Evolutionary conservation across 1,139 yeast genomes (phyloP).

Genomic region (Yamadazyma aaseri): DNA sequence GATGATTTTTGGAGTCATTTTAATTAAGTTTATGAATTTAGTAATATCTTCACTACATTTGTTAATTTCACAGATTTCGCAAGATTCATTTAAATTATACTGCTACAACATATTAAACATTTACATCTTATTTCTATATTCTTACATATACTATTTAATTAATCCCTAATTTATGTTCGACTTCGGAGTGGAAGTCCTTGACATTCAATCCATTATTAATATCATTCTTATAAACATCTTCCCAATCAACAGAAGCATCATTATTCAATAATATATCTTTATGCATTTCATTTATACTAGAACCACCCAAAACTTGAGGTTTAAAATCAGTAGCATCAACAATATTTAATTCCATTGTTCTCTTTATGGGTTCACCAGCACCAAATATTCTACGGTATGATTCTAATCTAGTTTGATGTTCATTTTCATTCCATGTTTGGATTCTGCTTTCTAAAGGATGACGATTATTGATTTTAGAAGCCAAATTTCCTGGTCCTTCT

Average conservation of each 20-base stretch:
- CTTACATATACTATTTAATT: slow-evolving; percentile 8
- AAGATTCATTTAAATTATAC: no score
- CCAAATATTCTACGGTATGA: slow-evolving; percentile 83
- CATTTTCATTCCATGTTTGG: slow-evolving; percentile 76
- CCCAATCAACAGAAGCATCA: slow-evolving; percentile 86
- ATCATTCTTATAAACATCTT: slow-evolving; percentile 74
- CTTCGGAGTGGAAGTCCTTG: slow-evolving; percentile 64
- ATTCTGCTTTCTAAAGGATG: slow-evolving; percentile 86
- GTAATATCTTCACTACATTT: no score
- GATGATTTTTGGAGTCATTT: no score
- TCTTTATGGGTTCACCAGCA: slow-evolving; percentile 88
- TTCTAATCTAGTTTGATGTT: slow-evolving; percentile 68
- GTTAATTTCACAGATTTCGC: no score
- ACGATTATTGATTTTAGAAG: slow-evolving; percentile 72
- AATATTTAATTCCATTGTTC: slow-evolving; percentile 80
- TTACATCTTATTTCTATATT: neutral
- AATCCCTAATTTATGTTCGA: slow-evolving; percentile 63
- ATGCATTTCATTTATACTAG: slow-evolving; percentile 49
- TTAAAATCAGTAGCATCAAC: slow-evolving; percentile 72
- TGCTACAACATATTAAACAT: neutral
- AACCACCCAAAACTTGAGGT: slow-evolving; percentile 61
- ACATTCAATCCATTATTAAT: slow-evolving; percentile 39
- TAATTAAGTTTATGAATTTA: no score
- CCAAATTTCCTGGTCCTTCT: slow-evolving; percentile 59
- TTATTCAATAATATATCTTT: slow-evolving; percentile 75